phyloP scores from a whole-genome alignment of 495 filamentous ascomycete species.

The Lepidopterella palustris region DNA sequence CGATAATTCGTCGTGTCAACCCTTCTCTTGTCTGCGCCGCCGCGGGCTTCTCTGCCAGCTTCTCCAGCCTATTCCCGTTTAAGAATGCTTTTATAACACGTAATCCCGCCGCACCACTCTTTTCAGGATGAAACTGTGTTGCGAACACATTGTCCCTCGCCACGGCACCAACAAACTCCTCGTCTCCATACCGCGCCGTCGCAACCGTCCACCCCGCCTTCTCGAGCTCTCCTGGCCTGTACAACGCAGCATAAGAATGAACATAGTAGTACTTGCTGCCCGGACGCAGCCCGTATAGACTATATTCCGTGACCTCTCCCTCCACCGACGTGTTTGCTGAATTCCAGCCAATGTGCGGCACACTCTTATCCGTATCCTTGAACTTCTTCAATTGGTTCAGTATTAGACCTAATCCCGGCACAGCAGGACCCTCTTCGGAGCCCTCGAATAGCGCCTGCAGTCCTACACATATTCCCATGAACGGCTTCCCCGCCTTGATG shows the following conservation, averaged over 20 bases:
- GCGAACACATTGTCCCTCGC: conserved; percentile 78
- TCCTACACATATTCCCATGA: conserved; percentile 97
- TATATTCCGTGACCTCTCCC: conserved; percentile 40
- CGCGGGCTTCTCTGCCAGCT: conserved; percentile 33
- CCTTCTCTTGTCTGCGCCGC: conserved; percentile 46
- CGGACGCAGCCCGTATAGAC: conserved; percentile 68
- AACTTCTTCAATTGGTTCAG: conserved; percentile 68
- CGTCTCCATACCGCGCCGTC: conserved; percentile 76
- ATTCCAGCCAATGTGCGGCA: conserved; percentile 98
- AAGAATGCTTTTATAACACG: conserved; percentile 80
- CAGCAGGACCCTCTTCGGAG: conserved; percentile 66
- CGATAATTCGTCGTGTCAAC: conserved; percentile 82
- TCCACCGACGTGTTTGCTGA: conserved; percentile 57
- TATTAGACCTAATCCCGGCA: conserved; percentile 68
- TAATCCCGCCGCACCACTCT: conserved; percentile 84
- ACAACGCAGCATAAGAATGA: conserved; percentile 84
- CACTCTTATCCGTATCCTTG: conserved; percentile 68
- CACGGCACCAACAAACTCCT: conserved; percentile 88
- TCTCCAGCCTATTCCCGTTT: conserved; percentile 51
- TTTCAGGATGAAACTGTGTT: conserved; percentile 97
- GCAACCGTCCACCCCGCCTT: conserved; percentile 81
- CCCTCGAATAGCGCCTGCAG: conserved; percentile 82
- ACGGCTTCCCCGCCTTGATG: conserved; percentile 82
- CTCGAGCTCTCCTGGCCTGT: conserved; percentile 63
- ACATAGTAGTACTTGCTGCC: conserved; percentile 97